A percentile compares a stretch with the other conserved stretches of the same genome.
Evolutionary conservation across 495 filamentous ascomycete genomes (phyloP).

Genomic region (Lophiostoma macrostomum): DNA sequence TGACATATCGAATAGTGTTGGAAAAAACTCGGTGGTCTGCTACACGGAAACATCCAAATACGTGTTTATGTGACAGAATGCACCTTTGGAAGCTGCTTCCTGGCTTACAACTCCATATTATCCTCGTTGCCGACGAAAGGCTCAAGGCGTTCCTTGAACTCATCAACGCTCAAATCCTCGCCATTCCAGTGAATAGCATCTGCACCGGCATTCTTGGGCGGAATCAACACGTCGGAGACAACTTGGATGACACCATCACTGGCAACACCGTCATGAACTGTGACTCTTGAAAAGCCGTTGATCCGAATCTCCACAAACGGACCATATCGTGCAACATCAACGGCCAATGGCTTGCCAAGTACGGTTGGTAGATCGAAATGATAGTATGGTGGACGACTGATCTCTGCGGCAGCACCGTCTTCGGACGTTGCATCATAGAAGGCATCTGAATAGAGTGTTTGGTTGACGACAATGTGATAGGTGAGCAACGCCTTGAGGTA

Average conservation of each 20-base stretch:
- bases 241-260: conserved; percentile 76
- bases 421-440: conserved; percentile 54
- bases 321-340: conserved; percentile 65
- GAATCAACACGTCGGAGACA: conserved; percentile 66
- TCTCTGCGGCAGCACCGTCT: conserved; percentile 26
- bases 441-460: conserved; percentile 79
- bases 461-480: conserved; percentile 72
- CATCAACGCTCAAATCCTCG: conserved; percentile 60
- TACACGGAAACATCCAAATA: too few relatives aligned
- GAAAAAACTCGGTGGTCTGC: too few relatives aligned
- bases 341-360: conserved; percentile 56
- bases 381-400: conserved; percentile 24
- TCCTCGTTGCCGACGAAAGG: conserved; percentile 46
- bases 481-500: conserved; percentile 71
- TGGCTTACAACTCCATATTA: conserved; percentile 28
- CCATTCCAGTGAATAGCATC: conserved; percentile 42
- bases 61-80: too few relatives aligned
- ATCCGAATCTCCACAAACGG: conserved; percentile 64
- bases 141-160: conserved; percentile 57
- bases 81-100: too few relatives aligned
- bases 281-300: conserved; percentile 62
- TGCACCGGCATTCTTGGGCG: conserved; percentile 56
- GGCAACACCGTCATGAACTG: conserved; percentile 63
- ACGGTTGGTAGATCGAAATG: conserved; percentile 64
- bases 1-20: too few relatives aligned